phyloP scores from a whole-genome alignment of 768 basidiomycete species.

The Pleurotus tuoliensis region DNA sequence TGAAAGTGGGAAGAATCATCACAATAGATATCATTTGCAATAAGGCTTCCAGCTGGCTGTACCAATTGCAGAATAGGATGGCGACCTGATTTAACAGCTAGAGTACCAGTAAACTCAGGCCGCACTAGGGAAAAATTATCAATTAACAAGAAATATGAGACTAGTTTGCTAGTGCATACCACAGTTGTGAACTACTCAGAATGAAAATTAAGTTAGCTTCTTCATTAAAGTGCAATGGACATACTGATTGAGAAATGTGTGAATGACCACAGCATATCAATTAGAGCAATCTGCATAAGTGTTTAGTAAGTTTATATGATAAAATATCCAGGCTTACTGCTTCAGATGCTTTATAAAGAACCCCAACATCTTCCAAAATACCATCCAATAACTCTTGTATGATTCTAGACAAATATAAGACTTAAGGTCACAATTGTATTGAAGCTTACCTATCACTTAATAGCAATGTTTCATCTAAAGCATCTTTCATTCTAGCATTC shows the following conservation, averaged over 20 bases:
- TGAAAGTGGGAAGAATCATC: slow-evolving; percentile 84
- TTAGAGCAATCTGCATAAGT: slow-evolving; percentile 61
- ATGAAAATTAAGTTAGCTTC: neutral
- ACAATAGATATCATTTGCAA: slow-evolving; percentile 90
- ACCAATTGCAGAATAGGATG: slow-evolving; percentile 85
- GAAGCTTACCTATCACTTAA: slow-evolving; percentile 70
- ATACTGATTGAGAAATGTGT: slow-evolving; percentile 78
- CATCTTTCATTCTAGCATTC: slow-evolving; percentile 87
- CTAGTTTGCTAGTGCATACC: slow-evolving; percentile 20
- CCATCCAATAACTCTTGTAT: slow-evolving; percentile 73
- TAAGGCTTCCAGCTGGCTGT: slow-evolving; percentile 61
- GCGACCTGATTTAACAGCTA: slow-evolving; percentile 84
- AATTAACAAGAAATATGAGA: neutral
- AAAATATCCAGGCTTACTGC: slow-evolving; percentile 47
- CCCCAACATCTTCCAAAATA: slow-evolving; percentile 69
- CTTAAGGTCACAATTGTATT: neutral
- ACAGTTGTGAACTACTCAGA: slow-evolving; percentile 41
- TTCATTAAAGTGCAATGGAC: slow-evolving; percentile 18
- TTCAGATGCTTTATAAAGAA: slow-evolving; percentile 87
- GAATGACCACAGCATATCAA: slow-evolving; percentile 91
- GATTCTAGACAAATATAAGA: slow-evolving; percentile 43
- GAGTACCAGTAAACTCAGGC: slow-evolving; percentile 86
- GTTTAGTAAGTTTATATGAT: neutral
- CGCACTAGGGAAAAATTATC: slow-evolving; percentile 48
- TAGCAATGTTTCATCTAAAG: slow-evolving; percentile 84